Conservation (phyloP, 108 stramenopile species). For the Mediolabrus comicus region DNA sequence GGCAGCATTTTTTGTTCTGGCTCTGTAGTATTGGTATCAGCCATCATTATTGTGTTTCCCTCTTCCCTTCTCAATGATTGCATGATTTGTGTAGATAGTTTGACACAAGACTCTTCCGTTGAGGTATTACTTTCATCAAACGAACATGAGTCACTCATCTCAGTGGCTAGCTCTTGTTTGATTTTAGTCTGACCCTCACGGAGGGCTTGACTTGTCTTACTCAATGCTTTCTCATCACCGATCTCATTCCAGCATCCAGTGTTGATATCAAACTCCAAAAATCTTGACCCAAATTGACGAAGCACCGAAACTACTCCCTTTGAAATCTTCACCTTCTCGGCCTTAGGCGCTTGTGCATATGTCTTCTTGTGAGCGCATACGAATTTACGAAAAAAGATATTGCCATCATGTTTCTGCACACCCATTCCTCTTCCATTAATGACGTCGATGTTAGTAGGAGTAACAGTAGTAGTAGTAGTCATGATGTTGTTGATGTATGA, state of each 20-base stretch:
- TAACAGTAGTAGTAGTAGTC: too few relatives aligned
- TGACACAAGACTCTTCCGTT: neutral
- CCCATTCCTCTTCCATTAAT: slow-evolving; percentile 50
- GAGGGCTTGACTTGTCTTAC: slow-evolving; percentile 85
- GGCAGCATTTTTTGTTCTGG: neutral
- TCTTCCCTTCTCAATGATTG: neutral
- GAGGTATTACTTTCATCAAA: neutral
- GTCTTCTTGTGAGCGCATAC: slow-evolving; percentile 50
- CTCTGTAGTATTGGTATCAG: neutral
- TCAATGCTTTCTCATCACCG: slow-evolving; percentile 82
- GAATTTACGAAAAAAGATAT: slow-evolving; percentile 48
- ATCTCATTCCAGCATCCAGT: slow-evolving; percentile 62
- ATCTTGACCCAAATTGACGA: slow-evolving; percentile 47
- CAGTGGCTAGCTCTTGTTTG: neutral
- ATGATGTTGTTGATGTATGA: too few relatives aligned
- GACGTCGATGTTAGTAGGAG: slow-evolving; percentile 22
- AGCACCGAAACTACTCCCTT: slow-evolving; percentile 76
- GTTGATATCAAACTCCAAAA: slow-evolving; percentile 61
- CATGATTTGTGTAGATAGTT: neutral
- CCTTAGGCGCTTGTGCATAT: slow-evolving; percentile 73
- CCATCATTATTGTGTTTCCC: neutral
- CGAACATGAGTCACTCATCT: neutral
- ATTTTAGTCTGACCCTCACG: slow-evolving; percentile 79
- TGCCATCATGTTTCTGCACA: slow-evolving; percentile 51
- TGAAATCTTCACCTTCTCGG: slow-evolving; percentile 76